These are phyloP conservation scores for Chimonanthus salicifolius DNA, from an alignment of 164 flowering plant species.

Conservation along the genomic window DNA sequence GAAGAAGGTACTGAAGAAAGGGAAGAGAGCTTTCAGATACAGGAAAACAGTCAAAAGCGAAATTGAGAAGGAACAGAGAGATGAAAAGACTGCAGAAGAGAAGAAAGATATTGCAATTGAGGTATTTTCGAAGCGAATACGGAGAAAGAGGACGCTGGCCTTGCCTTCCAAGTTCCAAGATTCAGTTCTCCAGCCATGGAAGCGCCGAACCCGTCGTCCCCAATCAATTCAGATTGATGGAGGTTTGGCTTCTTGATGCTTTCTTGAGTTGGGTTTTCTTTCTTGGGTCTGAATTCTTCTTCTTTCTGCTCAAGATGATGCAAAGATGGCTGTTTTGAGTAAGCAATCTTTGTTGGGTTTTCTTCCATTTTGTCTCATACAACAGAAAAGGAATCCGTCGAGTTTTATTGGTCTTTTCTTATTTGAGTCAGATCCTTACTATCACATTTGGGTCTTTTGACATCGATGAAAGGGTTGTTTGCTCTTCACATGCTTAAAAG, in stretches of 20 bases:
- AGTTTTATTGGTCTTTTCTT: too few relatives aligned
- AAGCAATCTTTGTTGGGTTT: too few relatives aligned
- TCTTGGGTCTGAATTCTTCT: constrained; percentile 7
- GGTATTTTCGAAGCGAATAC: constrained; percentile 18
- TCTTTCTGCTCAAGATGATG: neutral
- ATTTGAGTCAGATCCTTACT: too few relatives aligned
- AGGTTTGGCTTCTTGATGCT: constrained; percentile 9
- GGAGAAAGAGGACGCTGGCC: constrained; percentile 30
- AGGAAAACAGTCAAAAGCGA: constrained; percentile 13
- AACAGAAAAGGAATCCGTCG: too few relatives aligned
- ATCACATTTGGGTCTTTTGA: too few relatives aligned
- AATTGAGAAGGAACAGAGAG: constrained; percentile 8
- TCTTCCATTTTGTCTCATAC: too few relatives aligned
- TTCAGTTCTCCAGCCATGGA: constrained; percentile 43
- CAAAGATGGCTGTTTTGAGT: too few relatives aligned
- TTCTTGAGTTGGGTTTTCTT: constrained; percentile 18
- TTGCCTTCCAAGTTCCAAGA: constrained; percentile 39
- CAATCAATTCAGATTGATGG: constrained; percentile 7
- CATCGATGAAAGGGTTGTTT: too few relatives aligned
- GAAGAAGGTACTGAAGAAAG: constrained; percentile 34
- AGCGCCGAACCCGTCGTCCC: constrained; percentile 16
- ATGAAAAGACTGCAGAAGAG: constrained; percentile 4
- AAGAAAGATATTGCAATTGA: constrained; percentile 2
- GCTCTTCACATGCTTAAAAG: too few relatives aligned
- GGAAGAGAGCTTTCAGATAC: constrained; percentile 28